These are phyloP conservation scores for Scenedesmus sp. DNA, from an alignment of 163 green algal genomes.

Conservation along the genomic window DNA sequence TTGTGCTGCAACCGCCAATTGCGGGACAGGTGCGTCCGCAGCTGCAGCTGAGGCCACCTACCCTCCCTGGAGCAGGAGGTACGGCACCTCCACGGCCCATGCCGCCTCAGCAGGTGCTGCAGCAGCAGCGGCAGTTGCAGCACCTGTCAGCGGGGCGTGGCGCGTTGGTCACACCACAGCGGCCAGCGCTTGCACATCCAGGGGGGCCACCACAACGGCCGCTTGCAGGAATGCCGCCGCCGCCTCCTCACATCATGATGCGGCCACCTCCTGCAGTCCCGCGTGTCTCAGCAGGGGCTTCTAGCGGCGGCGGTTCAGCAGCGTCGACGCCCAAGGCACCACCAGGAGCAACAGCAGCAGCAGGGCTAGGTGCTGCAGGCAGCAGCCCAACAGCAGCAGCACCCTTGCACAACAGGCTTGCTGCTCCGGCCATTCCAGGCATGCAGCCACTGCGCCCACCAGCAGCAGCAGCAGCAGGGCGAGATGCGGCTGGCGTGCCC, in stretches of 20 bases:
- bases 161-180: neutral
- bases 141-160: neutral
- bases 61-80: neutral
- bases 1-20: neutral
- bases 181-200: neutral
- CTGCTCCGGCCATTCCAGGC: neutral
- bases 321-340: neutral
- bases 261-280: neutral
- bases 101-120: neutral
- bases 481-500: neutral
- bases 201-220: neutral
- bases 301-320: neutral
- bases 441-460: neutral
- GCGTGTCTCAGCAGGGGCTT: neutral
- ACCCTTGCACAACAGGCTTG: neutral
- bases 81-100: neutral
- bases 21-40: neutral
- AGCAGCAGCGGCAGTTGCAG: neutral
- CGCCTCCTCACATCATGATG: neutral
- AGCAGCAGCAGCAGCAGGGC: neutral
- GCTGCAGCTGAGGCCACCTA: neutral
- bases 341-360: constrained; percentile 16
- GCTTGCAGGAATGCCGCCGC: neutral
- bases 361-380: neutral
- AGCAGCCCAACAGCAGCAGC: neutral